A percentile compares a stretch with the other conserved stretches of the same genome.
Conservation (phyloP, 352 stramenopile genomes). For the Phytophthora ohioensis region DNA sequence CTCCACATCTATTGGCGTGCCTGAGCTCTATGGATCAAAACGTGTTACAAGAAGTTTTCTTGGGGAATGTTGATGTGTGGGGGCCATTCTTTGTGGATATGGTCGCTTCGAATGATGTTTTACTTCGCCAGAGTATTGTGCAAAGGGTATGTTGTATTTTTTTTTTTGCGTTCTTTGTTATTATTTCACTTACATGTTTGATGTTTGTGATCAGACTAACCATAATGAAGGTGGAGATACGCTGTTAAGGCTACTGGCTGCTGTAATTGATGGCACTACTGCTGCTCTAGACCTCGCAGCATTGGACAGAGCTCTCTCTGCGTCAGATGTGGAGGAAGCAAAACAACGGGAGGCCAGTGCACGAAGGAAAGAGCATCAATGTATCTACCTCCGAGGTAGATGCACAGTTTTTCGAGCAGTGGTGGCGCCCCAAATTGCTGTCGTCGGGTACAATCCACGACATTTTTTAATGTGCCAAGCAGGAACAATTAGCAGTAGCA, state of each 20-base stretch:
- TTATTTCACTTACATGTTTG: conserved; percentile 4
- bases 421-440: conserved; percentile 54
- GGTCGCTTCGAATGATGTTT: conserved; percentile 54
- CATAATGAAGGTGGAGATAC: conserved; percentile 59
- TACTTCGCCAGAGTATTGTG: conserved; percentile 62
- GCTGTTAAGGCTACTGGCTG: conserved; percentile 58
- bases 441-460: conserved; percentile 52
- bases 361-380: conserved; percentile 61
- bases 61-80: conserved; percentile 69
- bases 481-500: neutral
- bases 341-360: conserved; percentile 50
- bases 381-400: conserved; percentile 61
- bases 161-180: neutral
- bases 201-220: conserved; percentile 50
- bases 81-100: conserved; percentile 73
- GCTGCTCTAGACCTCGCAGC: conserved; percentile 53
- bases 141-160: conserved; percentile 38
- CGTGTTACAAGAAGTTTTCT: conserved; percentile 71
- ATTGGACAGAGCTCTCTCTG: conserved; percentile 53
- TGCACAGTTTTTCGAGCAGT: conserved; percentile 57
- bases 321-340: conserved; percentile 41
- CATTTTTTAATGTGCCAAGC: conserved; percentile 25
- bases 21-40: conserved; percentile 71
- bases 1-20: conserved; percentile 64
- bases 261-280: conserved; percentile 52